Conservation (phyloP, 2,329 filamentous ascomycete genomes). For the Ophiostoma pallidulum region DNA sequence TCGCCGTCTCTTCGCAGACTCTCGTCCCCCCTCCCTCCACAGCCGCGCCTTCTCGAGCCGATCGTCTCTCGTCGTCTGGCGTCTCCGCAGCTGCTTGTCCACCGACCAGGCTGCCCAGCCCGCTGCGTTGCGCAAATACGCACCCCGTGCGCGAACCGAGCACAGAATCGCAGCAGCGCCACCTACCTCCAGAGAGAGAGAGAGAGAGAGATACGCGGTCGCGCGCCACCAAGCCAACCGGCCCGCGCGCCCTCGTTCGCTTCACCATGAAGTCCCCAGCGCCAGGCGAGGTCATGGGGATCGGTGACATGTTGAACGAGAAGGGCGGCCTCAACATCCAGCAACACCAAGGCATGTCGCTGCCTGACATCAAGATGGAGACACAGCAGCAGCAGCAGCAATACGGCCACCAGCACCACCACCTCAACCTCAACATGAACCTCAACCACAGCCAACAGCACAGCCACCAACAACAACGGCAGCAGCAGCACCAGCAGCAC, state of each 20-base stretch:
- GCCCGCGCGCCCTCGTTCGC: not conserved
- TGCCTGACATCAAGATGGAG: constrained; percentile 16
- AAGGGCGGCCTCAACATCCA: constrained; percentile 30
- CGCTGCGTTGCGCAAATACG: too few species aligned
- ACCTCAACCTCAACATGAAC: too few species aligned
- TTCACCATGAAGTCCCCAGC: constrained; percentile 33
- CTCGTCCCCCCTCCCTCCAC: not conserved
- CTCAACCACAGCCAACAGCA: not conserved
- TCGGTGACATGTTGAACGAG: constrained; percentile 44
- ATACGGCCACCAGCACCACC: constrained; percentile 9
- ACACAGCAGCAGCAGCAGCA: constrained; percentile 10
- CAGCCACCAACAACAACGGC: not conserved
- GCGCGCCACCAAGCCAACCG: too few species aligned
- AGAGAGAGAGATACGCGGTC: too few species aligned
- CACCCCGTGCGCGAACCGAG: too few species aligned
- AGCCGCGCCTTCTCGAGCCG: not conserved
- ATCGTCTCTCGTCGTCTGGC: not conserved
- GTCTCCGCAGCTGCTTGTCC: too few species aligned
- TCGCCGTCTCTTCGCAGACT: not conserved
- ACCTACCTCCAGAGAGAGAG: too few species aligned
- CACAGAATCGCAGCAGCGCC: too few species aligned
- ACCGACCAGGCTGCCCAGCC: too few species aligned
- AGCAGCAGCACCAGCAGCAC: not conserved
- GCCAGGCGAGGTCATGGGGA: constrained; percentile 42
- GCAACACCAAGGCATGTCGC: constrained; percentile 23